Base-by-base conservation (phyloP, 192 early-diverging fungal genomes). In the Backusella psychrophila region DNA sequence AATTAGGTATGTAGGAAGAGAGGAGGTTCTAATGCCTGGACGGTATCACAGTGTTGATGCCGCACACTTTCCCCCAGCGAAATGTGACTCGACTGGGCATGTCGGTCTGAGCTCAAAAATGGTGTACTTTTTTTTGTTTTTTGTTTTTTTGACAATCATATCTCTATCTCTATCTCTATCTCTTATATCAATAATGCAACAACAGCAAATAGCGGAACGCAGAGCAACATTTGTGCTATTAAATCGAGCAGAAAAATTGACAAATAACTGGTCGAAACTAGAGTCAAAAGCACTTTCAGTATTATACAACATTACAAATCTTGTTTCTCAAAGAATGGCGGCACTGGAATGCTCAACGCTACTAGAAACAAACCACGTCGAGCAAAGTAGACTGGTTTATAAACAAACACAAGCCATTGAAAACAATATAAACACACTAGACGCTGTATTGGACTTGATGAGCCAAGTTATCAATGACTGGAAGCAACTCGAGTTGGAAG, bases 271-370 rank as follows among this genome's bases (percentile, higher is more conserved):
- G 74, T 36, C 52, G 29, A 33, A 46, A 12, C n/a, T 66, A 14
- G 41, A 75, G 14, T 33, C 74, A n/a, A 75, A 63, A 66, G 31
- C 74, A 8, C 38, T 44, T 12, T 14, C 38, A 0, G 11, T 67
- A 14, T 31, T 75, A n/a, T 29, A 65, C 17, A 41, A 65, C 14
- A 63, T 75, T 35, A 15, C 38, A 7, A 75, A 75, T 19, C 29
- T 75, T 31, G 35, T 75, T 11, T 39, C 74, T 21, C 74, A 75
- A 75, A 65, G 65, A 41, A 26, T 34, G 44, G 74, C 74, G 29
- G 21, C 38, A 11, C 17, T 66, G 14, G 74, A 75, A 29, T 26
- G 26, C n/a, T 26, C 59, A 11, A 34, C 15, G 8, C 42, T 21
- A 29, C 23, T 75, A 3, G 59, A 29, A 34, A 15, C 38, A 29